phyloP scores from a whole-genome alignment of 208 protist genomes.

The Leishmania lainsoni region DNA sequence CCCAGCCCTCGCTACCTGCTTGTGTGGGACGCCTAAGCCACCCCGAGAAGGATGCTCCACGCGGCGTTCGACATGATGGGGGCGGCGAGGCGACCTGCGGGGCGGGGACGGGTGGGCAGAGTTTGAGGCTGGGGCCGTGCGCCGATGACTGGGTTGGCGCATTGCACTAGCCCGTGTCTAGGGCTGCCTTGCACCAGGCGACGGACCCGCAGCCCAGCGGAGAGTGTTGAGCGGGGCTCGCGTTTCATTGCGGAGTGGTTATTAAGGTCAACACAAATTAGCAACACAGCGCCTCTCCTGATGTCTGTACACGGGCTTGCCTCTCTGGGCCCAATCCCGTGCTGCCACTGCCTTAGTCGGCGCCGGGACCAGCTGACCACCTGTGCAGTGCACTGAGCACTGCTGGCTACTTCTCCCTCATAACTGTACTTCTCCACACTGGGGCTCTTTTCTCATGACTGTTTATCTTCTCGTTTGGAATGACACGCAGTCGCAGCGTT shows the following conservation, averaged over 20 bases:
- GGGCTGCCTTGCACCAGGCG: not conserved
- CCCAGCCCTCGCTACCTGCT: not conserved
- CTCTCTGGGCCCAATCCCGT: not conserved
- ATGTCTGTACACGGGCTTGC: not conserved
- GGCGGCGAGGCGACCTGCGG: not conserved
- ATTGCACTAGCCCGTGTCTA: not conserved
- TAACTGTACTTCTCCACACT: not conserved
- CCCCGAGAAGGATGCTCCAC: not conserved
- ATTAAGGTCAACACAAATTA: not conserved
- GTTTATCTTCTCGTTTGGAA: too few species aligned
- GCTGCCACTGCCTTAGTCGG: not conserved
- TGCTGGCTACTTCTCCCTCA: not conserved
- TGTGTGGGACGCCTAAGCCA: not conserved
- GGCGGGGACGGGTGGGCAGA: not conserved
- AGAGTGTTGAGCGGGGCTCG: not conserved
- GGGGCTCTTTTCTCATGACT: not conserved
- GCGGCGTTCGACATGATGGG: not conserved
- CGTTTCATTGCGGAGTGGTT: not conserved
- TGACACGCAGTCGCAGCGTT: not conserved
- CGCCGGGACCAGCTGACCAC: not conserved
- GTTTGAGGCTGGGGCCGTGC: not conserved
- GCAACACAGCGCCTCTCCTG: not conserved
- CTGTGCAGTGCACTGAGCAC: not conserved
- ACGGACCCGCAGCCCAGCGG: not conserved
- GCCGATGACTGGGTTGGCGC: not conserved